Evolutionary conservation across 768 basidiomycete genomes (phyloP).

Genomic region (Leccinum aurantiacum): DNA sequence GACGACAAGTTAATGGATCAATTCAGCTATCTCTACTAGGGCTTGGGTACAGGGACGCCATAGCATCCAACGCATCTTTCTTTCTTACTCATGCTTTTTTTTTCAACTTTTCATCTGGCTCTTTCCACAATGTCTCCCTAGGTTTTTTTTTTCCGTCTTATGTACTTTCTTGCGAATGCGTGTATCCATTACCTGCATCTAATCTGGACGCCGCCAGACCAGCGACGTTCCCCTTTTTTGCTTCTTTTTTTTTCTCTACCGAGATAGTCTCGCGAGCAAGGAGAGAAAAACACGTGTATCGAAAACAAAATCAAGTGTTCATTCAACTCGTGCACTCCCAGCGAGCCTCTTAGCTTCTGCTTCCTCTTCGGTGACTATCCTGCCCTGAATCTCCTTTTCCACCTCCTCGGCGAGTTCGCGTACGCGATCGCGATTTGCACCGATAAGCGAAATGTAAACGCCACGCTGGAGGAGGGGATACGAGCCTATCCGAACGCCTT

Average conservation of each 20-base stretch:
- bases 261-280: neutral
- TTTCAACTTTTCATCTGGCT: neutral
- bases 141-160: neutral
- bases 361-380: conserved; percentile 64
- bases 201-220: neutral
- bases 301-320: neutral
- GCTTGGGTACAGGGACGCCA: neutral
- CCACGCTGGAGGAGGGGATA: conserved; percentile 62
- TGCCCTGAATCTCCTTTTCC: conserved; percentile 55
- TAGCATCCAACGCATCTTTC: neutral
- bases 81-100: neutral
- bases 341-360: conserved; percentile 48
- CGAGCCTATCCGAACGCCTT: conserved; percentile 81
- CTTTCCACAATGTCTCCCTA: neutral
- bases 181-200: neutral
- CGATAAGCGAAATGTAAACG: conserved; percentile 66
- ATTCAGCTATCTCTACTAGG: neutral
- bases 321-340: neutral
- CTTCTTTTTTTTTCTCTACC: neutral
- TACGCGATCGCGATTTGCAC: conserved; percentile 45
- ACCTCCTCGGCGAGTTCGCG: conserved; percentile 62
- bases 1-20: neutral
- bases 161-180: neutral
- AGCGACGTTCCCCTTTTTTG: neutral
- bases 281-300: neutral